Evolutionary conservation across 2,329 filamentous ascomycete genomes (phyloP), one percentile per base, ranked within the genome.

Genomic region (Talaromyces sp.): DNA sequence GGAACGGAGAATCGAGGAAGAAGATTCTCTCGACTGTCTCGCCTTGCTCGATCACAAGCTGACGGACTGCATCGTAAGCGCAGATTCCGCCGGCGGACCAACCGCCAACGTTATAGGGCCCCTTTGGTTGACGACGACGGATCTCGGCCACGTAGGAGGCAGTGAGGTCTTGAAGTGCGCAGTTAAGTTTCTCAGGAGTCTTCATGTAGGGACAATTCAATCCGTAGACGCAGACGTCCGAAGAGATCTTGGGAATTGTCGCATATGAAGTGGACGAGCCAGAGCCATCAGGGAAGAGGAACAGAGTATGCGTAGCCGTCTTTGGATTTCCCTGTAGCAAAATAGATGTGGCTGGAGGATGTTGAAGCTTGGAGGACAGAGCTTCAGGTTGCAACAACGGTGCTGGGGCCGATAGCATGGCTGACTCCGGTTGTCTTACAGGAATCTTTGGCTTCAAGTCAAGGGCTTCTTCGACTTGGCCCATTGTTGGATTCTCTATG

Each of bases 71-170:
- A 67, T 89, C 86, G 69, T 85, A 91, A 46, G 88, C 88, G 64
- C 88, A 86, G 55, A 91, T 87, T 39, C 89, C 89, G 28, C 89
- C 90, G 1, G 88, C 89, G n/a, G 86, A 90, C 89, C 89, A 92
- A 25, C 90, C 90, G 16, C 86, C 84, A 0, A 92, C 75, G 58
- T 83, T 82, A 74, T 90, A 91, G 0, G 88, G 86, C 0, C 80
- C 79, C 12, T 74, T 72, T 4, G 80, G 77, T 65, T 83, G 79
- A 25, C 80, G 74, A n/a, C 77, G 77, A 3, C 75, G 77, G 37
- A 83, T 76, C 62, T 82, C 80, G 5, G 66, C 69, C n/a, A 81
- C 62, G 61, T 78, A 82, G 2, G 70, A 70, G 4, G 65, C 63
- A 3, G 76, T 73, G 4, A 81, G 66, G 25, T 73, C 72, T 12